Base-by-base conservation (phyloP, 192 early-diverging fungal species). In the Coemansia sp. region DNA sequence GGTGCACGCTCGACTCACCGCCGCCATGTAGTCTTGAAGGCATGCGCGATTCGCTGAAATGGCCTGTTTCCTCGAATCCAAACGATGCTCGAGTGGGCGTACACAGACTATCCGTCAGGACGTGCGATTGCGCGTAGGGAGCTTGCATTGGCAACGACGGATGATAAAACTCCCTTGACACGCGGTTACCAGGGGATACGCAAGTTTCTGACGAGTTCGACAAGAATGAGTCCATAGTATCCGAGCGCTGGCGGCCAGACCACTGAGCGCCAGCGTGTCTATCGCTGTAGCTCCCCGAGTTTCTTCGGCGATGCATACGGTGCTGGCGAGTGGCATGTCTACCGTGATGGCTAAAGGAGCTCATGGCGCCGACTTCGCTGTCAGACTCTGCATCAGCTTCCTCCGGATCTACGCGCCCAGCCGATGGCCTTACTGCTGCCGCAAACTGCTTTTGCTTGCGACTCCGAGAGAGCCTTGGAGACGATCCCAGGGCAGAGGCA, bases 161-260 rank as follows among this genome's bases (percentile, higher is more conserved):
- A 43, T 35, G 66, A 8, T 60, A 37, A 8, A 61, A 63, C 9
- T 72, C 73, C 11, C 65, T 37, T 10, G 72, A 68, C 22, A 62
- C n/a, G n/a, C 61, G 60, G 31, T 56, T 66, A 6, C 64, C 61
- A 0, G 68, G 71, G 32, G 78, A 74, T 24, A 72, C 78, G 37
- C 78, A 81, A 11, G 78, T 81, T 40, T 81, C 78, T 0, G 77
- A 79, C 15, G 78, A 81, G 66, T 81, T 81, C 4, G 73, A 75
- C 25, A 65, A 9, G 15, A 64, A 20, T 4, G 78, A 72, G n/a
- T 75, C 78, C 15, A 64, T 25, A 7, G 78, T 81, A 38, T 75
- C 66, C 3, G 78, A 71, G 22, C 73, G 65, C 15, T 65, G 49
- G 3, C 78, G 73, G 4, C 39, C 65, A 11, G 32, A 2, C 35